phyloP scores from a whole-genome alignment of 1,284 basidiomycete species.

The Puccinia polysora region DNA sequence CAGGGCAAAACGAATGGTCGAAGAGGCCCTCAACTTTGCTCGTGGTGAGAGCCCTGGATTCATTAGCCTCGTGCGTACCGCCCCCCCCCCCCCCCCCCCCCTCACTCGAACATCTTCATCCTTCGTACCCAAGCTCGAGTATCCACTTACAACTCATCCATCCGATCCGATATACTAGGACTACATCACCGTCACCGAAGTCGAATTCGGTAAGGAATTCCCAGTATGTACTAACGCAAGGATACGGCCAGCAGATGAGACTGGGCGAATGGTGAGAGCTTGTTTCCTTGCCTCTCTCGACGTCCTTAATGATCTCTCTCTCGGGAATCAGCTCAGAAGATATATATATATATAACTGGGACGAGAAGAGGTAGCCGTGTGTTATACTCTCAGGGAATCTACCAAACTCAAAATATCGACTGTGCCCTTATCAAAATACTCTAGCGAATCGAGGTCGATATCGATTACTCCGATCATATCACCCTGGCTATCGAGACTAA shows the following conservation, averaged over 20 bases:
- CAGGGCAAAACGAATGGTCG: slow-evolving; percentile 47
- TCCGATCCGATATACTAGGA: slow-evolving; percentile 50
- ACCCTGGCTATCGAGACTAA: slow-evolving; percentile 58
- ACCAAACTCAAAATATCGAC: not conserved
- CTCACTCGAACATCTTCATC: not conserved
- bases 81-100: not conserved
- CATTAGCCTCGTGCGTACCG: slow-evolving; percentile 54
- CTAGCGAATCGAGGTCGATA: slow-evolving; percentile 59
- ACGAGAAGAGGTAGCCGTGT: not conserved
- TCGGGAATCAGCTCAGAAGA: not conserved
- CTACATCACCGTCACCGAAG: slow-evolving; percentile 58
- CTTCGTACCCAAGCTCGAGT: not conserved
- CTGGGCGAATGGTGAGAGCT: slow-evolving; percentile 56
- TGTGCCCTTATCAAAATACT: not conserved
- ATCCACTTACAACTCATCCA: not conserved
- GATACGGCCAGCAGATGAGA: slow-evolving; percentile 58
- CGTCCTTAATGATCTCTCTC: not conserved
- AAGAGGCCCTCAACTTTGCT: slow-evolving; percentile 46
- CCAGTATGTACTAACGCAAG: slow-evolving; percentile 58
- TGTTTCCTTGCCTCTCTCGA: not conserved
- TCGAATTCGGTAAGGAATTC: slow-evolving; percentile 58
- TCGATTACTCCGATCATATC: slow-evolving; percentile 59
- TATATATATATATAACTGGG: not conserved
- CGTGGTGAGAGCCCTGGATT: slow-evolving; percentile 11
- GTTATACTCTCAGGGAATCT: not conserved